A percentile compares a stretch with the other conserved stretches of the same genome.
phyloP scores from a whole-genome alignment of 1,284 basidiomycete species.

The Acaromyces ingoldii region DNA sequence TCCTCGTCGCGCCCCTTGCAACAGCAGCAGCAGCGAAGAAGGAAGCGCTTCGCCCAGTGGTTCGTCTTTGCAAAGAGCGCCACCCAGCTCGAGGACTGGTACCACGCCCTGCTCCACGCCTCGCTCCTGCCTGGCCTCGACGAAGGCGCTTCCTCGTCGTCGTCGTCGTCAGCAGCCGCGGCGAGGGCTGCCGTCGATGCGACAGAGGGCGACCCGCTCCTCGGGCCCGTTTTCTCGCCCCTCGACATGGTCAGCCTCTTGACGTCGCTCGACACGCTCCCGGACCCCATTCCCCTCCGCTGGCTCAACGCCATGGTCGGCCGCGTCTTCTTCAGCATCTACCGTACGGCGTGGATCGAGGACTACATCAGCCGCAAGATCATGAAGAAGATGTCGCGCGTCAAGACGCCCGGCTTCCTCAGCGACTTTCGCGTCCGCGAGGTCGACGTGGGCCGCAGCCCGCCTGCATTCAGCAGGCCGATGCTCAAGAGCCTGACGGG shows the following conservation, averaged over 20 bases:
- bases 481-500: slow-evolving; percentile 94
- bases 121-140: slow-evolving; percentile 57
- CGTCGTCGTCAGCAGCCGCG: slow-evolving; percentile 4
- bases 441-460: slow-evolving; percentile 77
- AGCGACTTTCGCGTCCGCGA: slow-evolving; percentile 79
- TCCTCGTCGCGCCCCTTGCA: too few relatives aligned
- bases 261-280: slow-evolving; percentile 77
- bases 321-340: slow-evolving; percentile 84
- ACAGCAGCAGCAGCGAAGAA: too few relatives aligned
- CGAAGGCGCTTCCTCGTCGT: too few relatives aligned
- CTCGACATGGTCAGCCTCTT: slow-evolving; percentile 80
- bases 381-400: slow-evolving; percentile 87
- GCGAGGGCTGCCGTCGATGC: not conserved
- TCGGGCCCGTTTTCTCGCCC: slow-evolving; percentile 63
- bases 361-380: slow-evolving; percentile 76
- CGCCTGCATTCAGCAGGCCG: slow-evolving; percentile 67
- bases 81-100: slow-evolving; percentile 73
- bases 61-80: slow-evolving; percentile 47
- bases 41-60: slow-evolving; percentile 30
- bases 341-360: slow-evolving; percentile 75
- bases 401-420: slow-evolving; percentile 80
- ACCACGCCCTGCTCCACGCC: slow-evolving; percentile 74
- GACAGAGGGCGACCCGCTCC: slow-evolving; percentile 1
- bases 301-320: slow-evolving; percentile 94
- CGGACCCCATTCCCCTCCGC: slow-evolving; percentile 89